These are phyloP conservation scores for Setaria italica DNA, from an alignment of 202 grass and related monocot species.

Conservation along the genomic window DNA sequence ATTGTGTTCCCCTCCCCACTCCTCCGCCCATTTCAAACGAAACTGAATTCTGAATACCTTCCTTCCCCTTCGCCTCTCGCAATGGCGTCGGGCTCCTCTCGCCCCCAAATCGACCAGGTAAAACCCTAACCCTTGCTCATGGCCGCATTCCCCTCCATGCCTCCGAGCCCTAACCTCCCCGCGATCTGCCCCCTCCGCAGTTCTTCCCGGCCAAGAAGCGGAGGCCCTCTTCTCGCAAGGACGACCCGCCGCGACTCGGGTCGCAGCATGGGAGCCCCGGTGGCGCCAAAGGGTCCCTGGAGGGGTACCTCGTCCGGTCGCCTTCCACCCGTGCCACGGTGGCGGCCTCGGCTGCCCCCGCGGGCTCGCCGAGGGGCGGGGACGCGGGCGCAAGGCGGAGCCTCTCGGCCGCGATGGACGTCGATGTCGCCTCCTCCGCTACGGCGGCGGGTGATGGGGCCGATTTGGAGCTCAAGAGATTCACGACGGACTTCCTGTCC, in stretches of 20 bases:
- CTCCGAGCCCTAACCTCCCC: slow-evolving; percentile 15
- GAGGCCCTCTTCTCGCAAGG: slow-evolving; percentile 53
- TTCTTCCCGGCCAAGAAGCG: slow-evolving; percentile 89
- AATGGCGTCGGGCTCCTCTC: slow-evolving; percentile 72
- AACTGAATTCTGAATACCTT: slow-evolving; percentile 16
- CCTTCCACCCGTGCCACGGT: neutral
- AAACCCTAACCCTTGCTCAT: slow-evolving; percentile 31
- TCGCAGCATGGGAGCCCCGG: slow-evolving; percentile 48
- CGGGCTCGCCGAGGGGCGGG: slow-evolving; percentile 19
- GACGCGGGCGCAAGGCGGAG: slow-evolving; percentile 42
- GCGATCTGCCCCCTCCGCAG: slow-evolving; percentile 42
- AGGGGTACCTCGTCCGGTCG: slow-evolving; percentile 53
- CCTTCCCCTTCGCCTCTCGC: slow-evolving; percentile 4
- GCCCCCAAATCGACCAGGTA: slow-evolving; percentile 85
- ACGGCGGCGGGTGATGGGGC: neutral
- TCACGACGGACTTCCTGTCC: slow-evolving; percentile 73
- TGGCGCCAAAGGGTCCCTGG: slow-evolving; percentile 60
- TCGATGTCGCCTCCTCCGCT: slow-evolving; percentile 22
- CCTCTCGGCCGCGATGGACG: slow-evolving; percentile 45
- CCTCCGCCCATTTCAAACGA: slow-evolving; percentile 35
- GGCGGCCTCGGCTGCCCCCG: neutral
- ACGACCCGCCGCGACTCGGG: slow-evolving; percentile 40
- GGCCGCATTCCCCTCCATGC: neutral
- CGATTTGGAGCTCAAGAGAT: slow-evolving; percentile 65
- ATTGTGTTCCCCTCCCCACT: neutral